These are phyloP conservation scores for Mortierella sp. DNA, from an alignment of 371 early-diverging fungal species.

Conservation along the genomic window DNA sequence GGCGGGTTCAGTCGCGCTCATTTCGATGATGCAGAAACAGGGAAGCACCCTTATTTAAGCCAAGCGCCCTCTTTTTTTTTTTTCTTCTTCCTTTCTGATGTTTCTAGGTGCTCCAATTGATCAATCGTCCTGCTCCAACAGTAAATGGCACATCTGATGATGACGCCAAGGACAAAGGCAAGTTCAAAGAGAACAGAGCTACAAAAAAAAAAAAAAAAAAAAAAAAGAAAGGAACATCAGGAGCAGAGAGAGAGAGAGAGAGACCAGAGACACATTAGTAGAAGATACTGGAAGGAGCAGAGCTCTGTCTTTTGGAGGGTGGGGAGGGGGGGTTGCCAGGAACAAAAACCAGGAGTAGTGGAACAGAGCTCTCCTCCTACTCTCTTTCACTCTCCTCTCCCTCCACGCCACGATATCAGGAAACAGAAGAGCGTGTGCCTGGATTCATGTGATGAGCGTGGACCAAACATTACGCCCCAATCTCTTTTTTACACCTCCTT, in stretches of 20 bases:
- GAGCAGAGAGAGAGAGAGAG: too few species aligned
- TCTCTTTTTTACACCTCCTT: too few species aligned
- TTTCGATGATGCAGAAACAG: too few species aligned
- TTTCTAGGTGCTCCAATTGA: conserved; percentile 95
- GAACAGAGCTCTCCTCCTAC: too few species aligned
- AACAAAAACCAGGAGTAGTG: too few species aligned
- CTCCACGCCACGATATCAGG: too few species aligned
- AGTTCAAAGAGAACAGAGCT: conserved; percentile 1
- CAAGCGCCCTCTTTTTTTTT: conserved; percentile 6
- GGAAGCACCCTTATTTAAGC: too few species aligned
- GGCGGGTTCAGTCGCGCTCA: too few species aligned
- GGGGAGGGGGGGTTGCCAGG: too few species aligned
- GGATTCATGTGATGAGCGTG: too few species aligned
- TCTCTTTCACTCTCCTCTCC: background rate
- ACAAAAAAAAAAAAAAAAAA: background rate
- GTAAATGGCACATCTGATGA: conserved; percentile 44
- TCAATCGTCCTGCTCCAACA: conserved; percentile 81
- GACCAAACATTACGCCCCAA: too few species aligned
- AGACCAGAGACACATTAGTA: background rate
- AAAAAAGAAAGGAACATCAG: background rate
- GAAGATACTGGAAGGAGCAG: conserved; percentile 5
- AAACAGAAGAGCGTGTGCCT: conserved; percentile 3
- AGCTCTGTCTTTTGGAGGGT: too few species aligned
- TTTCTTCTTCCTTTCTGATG: conserved; percentile 3
- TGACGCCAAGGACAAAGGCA: conserved; percentile 33